Base-by-base conservation (phyloP, 2,329 filamentous ascomycete genomes). In the Fusarium neocosmosporiellum region DNA sequence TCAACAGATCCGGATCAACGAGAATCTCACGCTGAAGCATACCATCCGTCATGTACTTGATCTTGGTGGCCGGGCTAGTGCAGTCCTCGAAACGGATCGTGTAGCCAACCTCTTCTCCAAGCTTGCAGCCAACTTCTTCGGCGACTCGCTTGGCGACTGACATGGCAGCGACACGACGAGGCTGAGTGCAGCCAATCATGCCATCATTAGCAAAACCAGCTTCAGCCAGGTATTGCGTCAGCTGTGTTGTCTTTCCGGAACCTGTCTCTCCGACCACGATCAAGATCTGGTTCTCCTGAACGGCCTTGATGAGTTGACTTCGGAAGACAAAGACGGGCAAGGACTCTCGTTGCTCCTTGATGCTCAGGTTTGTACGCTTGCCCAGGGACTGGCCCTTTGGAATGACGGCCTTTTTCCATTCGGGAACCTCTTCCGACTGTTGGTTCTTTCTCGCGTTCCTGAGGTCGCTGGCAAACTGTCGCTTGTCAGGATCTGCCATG, bases 31-130 rank as follows among this genome's bases (percentile, higher is more conserved):
- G 90, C 84, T 98, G 92, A 80, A 99, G 89, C 94, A 98, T 98
- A 82, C 96, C 96, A 78, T 99, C 96, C 18, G 96, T 99, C 96
- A 99, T 98, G 85, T 99, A 99, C 85, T 99, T 99, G 86, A 99
- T 98, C 79, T 92, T 94, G 1, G 96, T 99, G 20, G 92, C 88
- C 2, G 94, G 91, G 72, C 92, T 94, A 0, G 96, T 98, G 80
- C 92, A 93, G 83, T 99, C 96, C 79, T 99, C 96, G 80, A 99
- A 99, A 80, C 96, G 94, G 79, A 99, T 98, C 9, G 94, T 98
- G 81, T 99, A 99, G 63, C 96, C 96, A 71, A 99, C 96, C 80
- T 98, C 95, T 64, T 95, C 91, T 36, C 96, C 96, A 14, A 98
- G 88, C 72, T 92, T 89, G 77, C 96, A 98, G 18, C 96, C 96